Percentiles rank a stretch among this genome's conserved stretches.
phyloP scores from a whole-genome alignment of 495 filamentous ascomycete genomes.

The Penicillium robsamsonii region DNA sequence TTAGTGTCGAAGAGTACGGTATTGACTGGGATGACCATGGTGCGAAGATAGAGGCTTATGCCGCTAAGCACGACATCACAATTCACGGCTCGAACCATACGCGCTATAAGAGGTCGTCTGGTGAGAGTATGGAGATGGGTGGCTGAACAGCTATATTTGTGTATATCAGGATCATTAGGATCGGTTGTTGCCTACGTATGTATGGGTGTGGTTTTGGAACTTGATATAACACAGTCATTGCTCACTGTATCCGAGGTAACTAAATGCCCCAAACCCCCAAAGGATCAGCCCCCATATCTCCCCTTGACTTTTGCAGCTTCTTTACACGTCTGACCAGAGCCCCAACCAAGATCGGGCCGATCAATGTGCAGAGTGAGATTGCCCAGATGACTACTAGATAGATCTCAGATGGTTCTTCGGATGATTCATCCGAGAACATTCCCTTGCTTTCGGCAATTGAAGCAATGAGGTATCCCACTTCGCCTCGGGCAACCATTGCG shows the following conservation, averaged over 20 bases:
- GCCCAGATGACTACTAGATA: constrained; percentile 75
- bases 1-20: not conserved
- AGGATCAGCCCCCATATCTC: constrained; percentile 28
- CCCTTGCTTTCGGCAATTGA: constrained; percentile 61
- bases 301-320: constrained; percentile 31
- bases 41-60: constrained; percentile 20
- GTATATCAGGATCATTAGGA: not conserved
- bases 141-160: not conserved
- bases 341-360: constrained; percentile 70
- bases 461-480: constrained; percentile 77
- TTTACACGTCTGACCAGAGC: constrained; percentile 52
- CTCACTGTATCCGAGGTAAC: not conserved
- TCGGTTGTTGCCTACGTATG: not conserved
- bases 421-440: constrained; percentile 42
- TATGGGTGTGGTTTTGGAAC: not conserved
- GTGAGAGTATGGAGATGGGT: constrained; percentile 13
- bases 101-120: not conserved
- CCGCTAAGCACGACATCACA: constrained; percentile 17
- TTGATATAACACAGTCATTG: not conserved
- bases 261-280: constrained; percentile 41
- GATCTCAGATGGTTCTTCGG: constrained; percentile 35
- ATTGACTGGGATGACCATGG: constrained; percentile 8
- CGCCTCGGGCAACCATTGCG: constrained; percentile 74
- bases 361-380: constrained; percentile 68
- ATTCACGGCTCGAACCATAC: constrained; percentile 14